A percentile compares a stretch with the other conserved stretches of the same genome.
Conservation (phyloP, 768 basidiomycete species). For the Trametes coccinea region DNA sequence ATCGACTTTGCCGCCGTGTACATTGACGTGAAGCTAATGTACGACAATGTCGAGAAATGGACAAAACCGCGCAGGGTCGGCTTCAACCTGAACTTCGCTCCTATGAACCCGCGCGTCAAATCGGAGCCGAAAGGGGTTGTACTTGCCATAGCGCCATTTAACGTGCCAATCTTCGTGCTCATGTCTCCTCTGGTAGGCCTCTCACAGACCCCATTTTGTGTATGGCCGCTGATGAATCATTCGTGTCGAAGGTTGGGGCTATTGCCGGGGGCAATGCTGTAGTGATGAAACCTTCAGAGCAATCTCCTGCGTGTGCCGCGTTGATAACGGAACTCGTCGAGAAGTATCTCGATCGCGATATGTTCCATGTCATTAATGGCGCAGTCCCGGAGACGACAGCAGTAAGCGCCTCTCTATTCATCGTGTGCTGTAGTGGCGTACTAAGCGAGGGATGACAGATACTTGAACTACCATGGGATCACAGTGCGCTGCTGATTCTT, state of each 20-base stretch:
- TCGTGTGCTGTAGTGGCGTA: too few relatives aligned
- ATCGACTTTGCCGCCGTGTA: slow-evolving; percentile 60
- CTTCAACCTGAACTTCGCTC: slow-evolving; percentile 55
- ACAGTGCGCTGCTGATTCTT: slow-evolving; percentile 40
- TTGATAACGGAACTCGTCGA: slow-evolving; percentile 69
- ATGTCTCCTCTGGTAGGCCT: slow-evolving; percentile 56
- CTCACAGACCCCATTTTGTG: background rate
- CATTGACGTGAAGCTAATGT: slow-evolving; percentile 52
- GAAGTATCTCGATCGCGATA: slow-evolving; percentile 70
- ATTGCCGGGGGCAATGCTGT: slow-evolving; percentile 78
- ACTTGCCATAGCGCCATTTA: slow-evolving; percentile 72
- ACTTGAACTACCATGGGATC: slow-evolving; percentile 71
- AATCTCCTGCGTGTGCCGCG: slow-evolving; percentile 51
- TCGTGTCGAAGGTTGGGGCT: slow-evolving; percentile 48
- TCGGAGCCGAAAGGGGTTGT: slow-evolving; percentile 80
- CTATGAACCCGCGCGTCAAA: slow-evolving; percentile 62
- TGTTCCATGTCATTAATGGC: slow-evolving; percentile 71
- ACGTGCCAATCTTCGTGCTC: slow-evolving; percentile 66
- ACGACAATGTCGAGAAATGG: slow-evolving; percentile 74
- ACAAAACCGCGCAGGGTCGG: slow-evolving; percentile 58
- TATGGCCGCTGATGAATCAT: slow-evolving; percentile 8
- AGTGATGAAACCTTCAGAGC: slow-evolving; percentile 77
- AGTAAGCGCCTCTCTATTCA: slow-evolving; percentile 28
- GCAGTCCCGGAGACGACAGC: slow-evolving; percentile 63
- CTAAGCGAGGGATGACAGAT: slow-evolving; percentile 42